A percentile compares a stretch with the other conserved stretches of the same genome.
Evolutionary conservation across 768 basidiomycete genomes (phyloP).

Genomic region (Porpolomopsis calyptriformis): DNA sequence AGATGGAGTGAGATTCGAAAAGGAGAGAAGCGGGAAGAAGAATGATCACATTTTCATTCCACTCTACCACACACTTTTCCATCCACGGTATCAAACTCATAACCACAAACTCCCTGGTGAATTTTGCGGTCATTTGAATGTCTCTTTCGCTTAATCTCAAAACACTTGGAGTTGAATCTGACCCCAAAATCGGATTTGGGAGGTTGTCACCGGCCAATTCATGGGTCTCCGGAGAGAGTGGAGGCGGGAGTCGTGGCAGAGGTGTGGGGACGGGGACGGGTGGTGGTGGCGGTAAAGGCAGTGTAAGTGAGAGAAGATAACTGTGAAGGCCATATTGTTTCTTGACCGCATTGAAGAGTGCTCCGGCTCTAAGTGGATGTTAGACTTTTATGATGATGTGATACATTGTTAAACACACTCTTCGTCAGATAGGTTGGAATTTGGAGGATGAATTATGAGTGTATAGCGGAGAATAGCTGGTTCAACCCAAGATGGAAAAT

Average conservation of each 20-base stretch:
- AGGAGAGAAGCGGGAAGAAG: not conserved
- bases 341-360: slow-evolving; percentile 79
- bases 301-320: slow-evolving; percentile 52
- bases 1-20: not conserved
- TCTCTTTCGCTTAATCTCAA: slow-evolving; percentile 58
- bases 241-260: slow-evolving; percentile 57
- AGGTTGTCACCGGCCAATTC: slow-evolving; percentile 9
- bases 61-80: slow-evolving; percentile 87
- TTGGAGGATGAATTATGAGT: slow-evolving; percentile 64
- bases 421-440: slow-evolving; percentile 62
- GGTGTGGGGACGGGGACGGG: slow-evolving; percentile 58
- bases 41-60: slow-evolving; percentile 59
- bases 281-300: slow-evolving; percentile 53
- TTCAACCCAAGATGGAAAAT: slow-evolving; percentile 79
- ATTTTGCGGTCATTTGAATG: slow-evolving; percentile 62
- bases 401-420: slow-evolving; percentile 45
- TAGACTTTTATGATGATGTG: not conserved
- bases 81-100: slow-evolving; percentile 94
- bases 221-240: slow-evolving; percentile 27
- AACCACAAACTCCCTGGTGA: slow-evolving; percentile 78
- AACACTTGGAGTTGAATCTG: slow-evolving; percentile 24
- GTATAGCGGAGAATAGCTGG: slow-evolving; percentile 58
- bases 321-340: slow-evolving; percentile 76
- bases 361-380: slow-evolving; percentile 44
- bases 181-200: slow-evolving; percentile 11